phyloP scores from a whole-genome alignment of 192 early-diverging fungal species.

The Backusella macrospora region DNA sequence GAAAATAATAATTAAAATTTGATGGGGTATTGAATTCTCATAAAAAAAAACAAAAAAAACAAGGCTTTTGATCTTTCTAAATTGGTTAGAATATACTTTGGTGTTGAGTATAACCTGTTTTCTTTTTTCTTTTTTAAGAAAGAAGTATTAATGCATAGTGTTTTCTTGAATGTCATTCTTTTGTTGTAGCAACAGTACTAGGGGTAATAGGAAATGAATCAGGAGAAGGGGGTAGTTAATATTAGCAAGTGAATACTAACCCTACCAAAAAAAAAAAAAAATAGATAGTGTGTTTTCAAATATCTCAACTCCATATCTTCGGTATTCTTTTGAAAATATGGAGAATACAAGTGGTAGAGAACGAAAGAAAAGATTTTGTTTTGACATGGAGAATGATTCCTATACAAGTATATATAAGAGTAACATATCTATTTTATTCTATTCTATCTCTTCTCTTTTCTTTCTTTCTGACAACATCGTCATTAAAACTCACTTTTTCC shows the following conservation, averaged over 20 bases:
- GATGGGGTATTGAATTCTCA: no score
- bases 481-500: neutral
- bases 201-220: no score
- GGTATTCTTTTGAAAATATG: neutral
- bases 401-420: neutral
- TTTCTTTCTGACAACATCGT: neutral
- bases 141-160: no score
- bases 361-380: neutral
- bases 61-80: no score
- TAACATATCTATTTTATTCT: neutral
- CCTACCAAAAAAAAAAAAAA: neutral
- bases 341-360: neutral
- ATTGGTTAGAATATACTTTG: no score
- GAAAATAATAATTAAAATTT: no score
- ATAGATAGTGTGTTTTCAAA: neutral
- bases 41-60: no score
- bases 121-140: no score
- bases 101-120: no score
- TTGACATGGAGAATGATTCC: constrained; percentile 5
- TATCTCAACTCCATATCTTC: neutral
- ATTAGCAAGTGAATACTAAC: neutral
- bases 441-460: neutral
- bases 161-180: no score
- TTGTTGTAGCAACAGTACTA: no score
- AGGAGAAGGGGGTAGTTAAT: neutral